These are phyloP conservation scores for Thermothielavioides terrestris DNA, from an alignment of 495 filamentous ascomycete genomes.

Conservation along the genomic window DNA sequence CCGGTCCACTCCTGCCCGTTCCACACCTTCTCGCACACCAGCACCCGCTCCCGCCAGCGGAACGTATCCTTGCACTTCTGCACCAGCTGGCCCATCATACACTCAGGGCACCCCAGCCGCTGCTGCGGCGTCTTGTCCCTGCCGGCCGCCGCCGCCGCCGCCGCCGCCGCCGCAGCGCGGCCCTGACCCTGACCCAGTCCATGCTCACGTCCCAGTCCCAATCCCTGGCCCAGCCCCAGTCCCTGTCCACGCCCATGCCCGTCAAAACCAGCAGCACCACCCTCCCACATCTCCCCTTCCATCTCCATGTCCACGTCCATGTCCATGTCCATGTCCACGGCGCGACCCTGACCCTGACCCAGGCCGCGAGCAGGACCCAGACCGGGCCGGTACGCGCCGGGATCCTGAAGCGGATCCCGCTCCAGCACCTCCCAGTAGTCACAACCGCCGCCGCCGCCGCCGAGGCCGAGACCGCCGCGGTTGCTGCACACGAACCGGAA, in stretches of 20 bases:
- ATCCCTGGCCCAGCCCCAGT: too few relatives aligned
- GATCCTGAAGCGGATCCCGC: neutral
- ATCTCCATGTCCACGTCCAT: neutral
- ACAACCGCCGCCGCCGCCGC: conserved; percentile 1
- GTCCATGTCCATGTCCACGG: neutral
- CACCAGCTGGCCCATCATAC: neutral
- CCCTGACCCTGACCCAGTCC: neutral
- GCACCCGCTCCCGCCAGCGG: neutral
- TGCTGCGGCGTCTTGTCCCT: neutral
- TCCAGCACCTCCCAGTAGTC: neutral
- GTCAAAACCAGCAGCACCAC: too few relatives aligned
- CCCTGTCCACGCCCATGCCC: too few relatives aligned
- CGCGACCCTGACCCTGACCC: too few relatives aligned
- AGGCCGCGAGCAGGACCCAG: too few relatives aligned
- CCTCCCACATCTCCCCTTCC: neutral
- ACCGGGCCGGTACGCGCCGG: neutral
- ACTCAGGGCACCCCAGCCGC: neutral
- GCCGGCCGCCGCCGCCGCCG: neutral
- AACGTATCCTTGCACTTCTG: neutral
- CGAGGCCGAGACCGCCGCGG: neutral
- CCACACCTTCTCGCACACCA: neutral
- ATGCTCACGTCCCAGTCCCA: neutral
- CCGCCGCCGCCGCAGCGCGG: neutral
- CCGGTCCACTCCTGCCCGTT: neutral
- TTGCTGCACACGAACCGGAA: conserved; percentile 14